A percentile compares a stretch with the other conserved stretches of the same genome.
Evolutionary conservation across 495 filamentous ascomycete species (phyloP).

Genomic region (Pseudomonodictys pantanalensis): DNA sequence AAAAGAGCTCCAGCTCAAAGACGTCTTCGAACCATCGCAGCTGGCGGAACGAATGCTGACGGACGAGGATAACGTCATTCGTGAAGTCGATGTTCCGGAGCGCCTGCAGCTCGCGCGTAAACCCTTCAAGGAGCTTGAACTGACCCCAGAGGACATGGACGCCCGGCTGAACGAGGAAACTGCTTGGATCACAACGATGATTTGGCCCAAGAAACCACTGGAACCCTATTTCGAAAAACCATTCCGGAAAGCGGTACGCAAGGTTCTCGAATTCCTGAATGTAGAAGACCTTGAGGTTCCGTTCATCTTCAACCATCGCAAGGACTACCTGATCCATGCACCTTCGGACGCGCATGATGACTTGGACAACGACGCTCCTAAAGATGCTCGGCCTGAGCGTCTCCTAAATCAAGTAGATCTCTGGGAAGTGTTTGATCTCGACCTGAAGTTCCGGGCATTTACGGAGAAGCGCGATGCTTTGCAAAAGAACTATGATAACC

Average conservation of each 20-base stretch:
- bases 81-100: slow-evolving; percentile 82
- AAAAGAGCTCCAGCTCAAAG: slow-evolving; percentile 79
- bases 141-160: slow-evolving; percentile 65
- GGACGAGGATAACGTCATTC: slow-evolving; percentile 89
- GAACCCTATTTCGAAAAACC: slow-evolving; percentile 67
- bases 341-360: slow-evolving; percentile 68
- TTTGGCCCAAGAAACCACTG: slow-evolving; percentile 80
- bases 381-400: slow-evolving; percentile 69
- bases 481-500: slow-evolving; percentile 68
- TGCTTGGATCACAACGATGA: slow-evolving; percentile 81
- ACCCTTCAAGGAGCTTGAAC: slow-evolving; percentile 72
- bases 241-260: slow-evolving; percentile 81
- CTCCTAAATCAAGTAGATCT: slow-evolving; percentile 88
- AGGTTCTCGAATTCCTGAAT: slow-evolving; percentile 92
- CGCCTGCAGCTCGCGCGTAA: slow-evolving; percentile 89
- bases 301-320: slow-evolving; percentile 96
- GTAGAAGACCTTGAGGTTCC: slow-evolving; percentile 91
- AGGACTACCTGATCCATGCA: slow-evolving; percentile 95
- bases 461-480: slow-evolving; percentile 84
- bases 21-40: slow-evolving; percentile 96
- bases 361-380: slow-evolving; percentile 51
- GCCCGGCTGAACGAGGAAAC: slow-evolving; percentile 73
- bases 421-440: slow-evolving; percentile 90
- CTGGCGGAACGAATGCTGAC: slow-evolving; percentile 90
- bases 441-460: slow-evolving; percentile 88